phyloP scores from a whole-genome alignment of 352 stramenopile species.

The Lagenidium giganteum region DNA sequence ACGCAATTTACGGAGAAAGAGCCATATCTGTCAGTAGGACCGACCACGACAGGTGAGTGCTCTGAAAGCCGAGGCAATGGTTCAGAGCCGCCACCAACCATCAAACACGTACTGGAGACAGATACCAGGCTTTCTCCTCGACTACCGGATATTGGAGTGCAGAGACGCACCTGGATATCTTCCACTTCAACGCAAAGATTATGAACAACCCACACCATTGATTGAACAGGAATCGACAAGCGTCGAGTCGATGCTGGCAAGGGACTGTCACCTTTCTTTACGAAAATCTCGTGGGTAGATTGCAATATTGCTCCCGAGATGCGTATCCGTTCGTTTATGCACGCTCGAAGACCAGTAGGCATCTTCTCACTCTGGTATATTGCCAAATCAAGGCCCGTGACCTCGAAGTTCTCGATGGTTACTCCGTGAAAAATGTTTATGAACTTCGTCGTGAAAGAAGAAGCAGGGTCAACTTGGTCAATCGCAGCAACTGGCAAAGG shows the following conservation, averaged over 20 bases:
- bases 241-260: too few species aligned
- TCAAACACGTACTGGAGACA: conserved; percentile 42
- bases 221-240: background rate
- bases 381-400: conserved; percentile 62
- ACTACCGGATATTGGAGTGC: conserved; percentile 53
- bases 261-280: background rate
- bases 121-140: conserved; percentile 57
- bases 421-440: conserved; percentile 33
- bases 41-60: background rate
- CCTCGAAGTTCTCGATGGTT: conserved; percentile 45
- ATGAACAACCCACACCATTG: conserved; percentile 47
- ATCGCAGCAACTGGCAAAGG: conserved; percentile 14
- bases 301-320: conserved; percentile 35
- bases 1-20: background rate
- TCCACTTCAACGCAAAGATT: conserved; percentile 35
- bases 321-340: conserved; percentile 52
- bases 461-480: background rate
- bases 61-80: conserved; percentile 22
- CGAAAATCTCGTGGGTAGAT: conserved; percentile 23
- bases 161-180: conserved; percentile 62
- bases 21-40: background rate
- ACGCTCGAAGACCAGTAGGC: conserved; percentile 51
- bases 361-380: conserved; percentile 71
- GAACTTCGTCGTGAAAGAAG: conserved; percentile 3
- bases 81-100: conserved; percentile 31